Percentiles rank a stretch among this genome's conserved stretches.
phyloP scores from a whole-genome alignment of 371 early-diverging fungal genomes.

The Mucor circinelloides region DNA sequence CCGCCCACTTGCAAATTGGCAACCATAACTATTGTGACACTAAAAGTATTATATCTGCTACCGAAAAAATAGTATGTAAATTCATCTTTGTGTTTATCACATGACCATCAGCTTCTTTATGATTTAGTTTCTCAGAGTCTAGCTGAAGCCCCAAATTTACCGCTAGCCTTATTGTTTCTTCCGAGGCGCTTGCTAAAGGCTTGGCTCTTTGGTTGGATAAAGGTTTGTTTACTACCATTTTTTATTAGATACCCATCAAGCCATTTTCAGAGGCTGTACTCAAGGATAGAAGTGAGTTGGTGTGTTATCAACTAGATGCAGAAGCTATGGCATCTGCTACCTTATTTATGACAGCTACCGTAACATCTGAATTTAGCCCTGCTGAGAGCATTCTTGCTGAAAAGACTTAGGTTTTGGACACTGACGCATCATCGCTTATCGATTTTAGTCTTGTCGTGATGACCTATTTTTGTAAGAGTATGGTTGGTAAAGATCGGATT shows the following conservation, averaged over 20 bases:
- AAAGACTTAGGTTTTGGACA: conserved; percentile 21
- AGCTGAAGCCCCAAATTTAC: conserved; percentile 9
- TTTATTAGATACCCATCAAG: conserved; percentile 14
- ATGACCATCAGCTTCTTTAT: background rate
- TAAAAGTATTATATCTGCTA: conserved; percentile 48
- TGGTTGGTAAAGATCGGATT: conserved; percentile 11
- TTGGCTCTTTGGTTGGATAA: conserved; percentile 19
- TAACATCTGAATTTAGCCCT: conserved; percentile 8
- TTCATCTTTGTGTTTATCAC: background rate
- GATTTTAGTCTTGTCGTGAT: conserved; percentile 17
- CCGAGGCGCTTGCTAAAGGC: conserved; percentile 6
- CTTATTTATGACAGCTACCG: conserved; percentile 12
- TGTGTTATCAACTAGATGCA: conserved; percentile 6
- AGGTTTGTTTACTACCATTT: conserved; percentile 8
- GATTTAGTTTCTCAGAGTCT: conserved; percentile 19
- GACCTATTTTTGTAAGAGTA: background rate
- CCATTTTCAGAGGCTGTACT: conserved; percentile 10
- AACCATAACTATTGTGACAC: conserved; percentile 59
- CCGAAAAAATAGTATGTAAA: conserved; percentile 32
- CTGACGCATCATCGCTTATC: conserved; percentile 2
- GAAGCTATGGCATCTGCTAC: conserved; percentile 2
- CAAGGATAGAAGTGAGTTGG: conserved; percentile 14
- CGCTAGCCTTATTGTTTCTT: background rate
- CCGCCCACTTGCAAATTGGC: conserved; percentile 67
- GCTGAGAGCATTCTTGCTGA: conserved; percentile 4